Evolutionary conservation across 2,329 filamentous ascomycete species (phyloP).

Genomic region (Cercospora zeae-maydis): DNA sequence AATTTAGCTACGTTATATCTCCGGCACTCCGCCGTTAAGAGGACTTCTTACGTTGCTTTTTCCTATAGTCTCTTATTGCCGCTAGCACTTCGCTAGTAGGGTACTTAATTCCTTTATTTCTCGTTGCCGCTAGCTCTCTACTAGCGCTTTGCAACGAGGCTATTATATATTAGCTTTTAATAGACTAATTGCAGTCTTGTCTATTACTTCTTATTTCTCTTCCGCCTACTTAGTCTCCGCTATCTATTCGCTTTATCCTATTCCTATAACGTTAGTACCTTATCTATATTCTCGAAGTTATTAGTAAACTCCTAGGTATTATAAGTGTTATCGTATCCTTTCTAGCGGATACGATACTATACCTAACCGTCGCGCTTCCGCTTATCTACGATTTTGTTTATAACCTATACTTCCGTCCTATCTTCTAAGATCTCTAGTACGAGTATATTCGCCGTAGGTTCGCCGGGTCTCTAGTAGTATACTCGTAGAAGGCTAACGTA

Average conservation of each 20-base stretch:
- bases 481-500: constrained; percentile 16
- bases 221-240: no score
- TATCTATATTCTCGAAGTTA: neutral
- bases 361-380: neutral
- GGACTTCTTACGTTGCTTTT: no score
- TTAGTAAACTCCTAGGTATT: neutral
- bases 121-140: no score
- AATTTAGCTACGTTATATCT: no score
- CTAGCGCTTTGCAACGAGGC: no score
- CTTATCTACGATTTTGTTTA: neutral
- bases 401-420: constrained; percentile 1
- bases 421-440: neutral
- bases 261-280: neutral
- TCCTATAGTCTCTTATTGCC: no score
- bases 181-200: no score
- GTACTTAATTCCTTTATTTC: no score
- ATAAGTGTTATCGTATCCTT: neutral
- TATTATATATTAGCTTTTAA: no score
- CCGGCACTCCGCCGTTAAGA: no score
- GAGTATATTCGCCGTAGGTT: neutral
- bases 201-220: no score
- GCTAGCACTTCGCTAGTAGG: no score
- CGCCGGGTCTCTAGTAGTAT: constrained; percentile 1
- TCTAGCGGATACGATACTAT: constrained; percentile 6
- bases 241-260: neutral